Base-by-base conservation (phyloP, 208 protist species). In the Vickermania spadyakhi region DNA sequence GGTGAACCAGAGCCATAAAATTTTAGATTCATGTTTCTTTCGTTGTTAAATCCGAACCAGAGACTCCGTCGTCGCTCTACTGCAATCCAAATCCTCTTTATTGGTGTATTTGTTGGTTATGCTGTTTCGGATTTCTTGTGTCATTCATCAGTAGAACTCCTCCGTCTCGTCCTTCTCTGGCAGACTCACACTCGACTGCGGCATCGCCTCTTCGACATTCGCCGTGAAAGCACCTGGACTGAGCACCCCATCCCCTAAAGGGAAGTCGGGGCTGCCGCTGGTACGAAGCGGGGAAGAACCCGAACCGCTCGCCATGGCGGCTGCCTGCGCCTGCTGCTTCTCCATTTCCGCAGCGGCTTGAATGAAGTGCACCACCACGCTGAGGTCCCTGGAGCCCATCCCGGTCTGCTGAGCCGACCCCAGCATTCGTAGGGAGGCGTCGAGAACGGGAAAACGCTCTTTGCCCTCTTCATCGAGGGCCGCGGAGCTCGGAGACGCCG, bases 341-440 rank as follows among this genome's bases (percentile, higher is more conserved):
- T 84, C 74, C 64, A 76, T 79, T 31, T 68, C 61, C 0, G 75
- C 75, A 0, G 80, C 84, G 0, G 84, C 77, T 25, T 88, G 63
- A 22, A 93, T 75, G 68, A 88, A 96, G 65, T 93, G 84, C 25
- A 96, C 70, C 2, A 86, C 80, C 1, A 79, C 64, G 28, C 83
- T 68, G 45, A 96, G 74, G 52, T 96, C 89, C 18, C 83, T 73
- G 36, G 86, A 76, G 25, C 82, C 83, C 60, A 89, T 70, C 18
- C 86, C 86, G 13, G 81, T 83, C 56, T 90, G 73, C 7, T 72
- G 63, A 4, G 82, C 80, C 0, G 79, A 73, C 13, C 73, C 80
- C 26, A 93, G 66, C 64, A 92, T 84, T 31, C 84, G 77, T 41
- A 92, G 72, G 3, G 89, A 79, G 27, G 79, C 66, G 64, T 88